Conservation (phyloP, 2,329 filamentous ascomycete genomes). For the Apiospora marii region DNA sequence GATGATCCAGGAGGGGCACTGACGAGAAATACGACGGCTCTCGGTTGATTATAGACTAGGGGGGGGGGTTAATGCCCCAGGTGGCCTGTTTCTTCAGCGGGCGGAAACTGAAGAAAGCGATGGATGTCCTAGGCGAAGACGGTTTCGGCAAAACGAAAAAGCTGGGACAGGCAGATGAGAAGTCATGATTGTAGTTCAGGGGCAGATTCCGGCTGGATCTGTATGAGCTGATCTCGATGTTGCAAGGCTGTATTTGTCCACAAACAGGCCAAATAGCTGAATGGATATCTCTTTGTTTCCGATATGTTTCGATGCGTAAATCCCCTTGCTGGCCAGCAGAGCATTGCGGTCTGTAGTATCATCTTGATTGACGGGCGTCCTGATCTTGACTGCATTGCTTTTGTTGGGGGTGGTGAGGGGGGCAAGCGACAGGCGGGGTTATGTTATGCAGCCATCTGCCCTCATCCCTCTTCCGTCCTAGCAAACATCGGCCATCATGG, state of each 20-base stretch:
- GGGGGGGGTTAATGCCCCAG: slow-evolving; percentile 9
- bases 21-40: slow-evolving; percentile 46
- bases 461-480: not conserved
- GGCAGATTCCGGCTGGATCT: slow-evolving; percentile 9
- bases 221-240: slow-evolving; percentile 2
- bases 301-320: not conserved
- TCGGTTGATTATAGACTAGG: slow-evolving; percentile 21
- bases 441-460: not conserved
- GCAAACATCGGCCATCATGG: not conserved
- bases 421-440: not conserved
- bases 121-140: not conserved
- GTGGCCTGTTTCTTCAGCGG: slow-evolving; percentile 11
- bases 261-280: slow-evolving; percentile 16
- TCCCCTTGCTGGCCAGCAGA: not conserved
- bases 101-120: slow-evolving; percentile 7
- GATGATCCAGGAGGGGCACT: slow-evolving; percentile 14
- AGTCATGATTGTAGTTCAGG: not conserved
- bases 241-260: not conserved
- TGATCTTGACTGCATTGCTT: not conserved
- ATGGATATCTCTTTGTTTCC: slow-evolving; percentile 25
- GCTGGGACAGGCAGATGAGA: not conserved
- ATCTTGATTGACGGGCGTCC: not conserved
- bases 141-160: not conserved
- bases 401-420: not conserved
- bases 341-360: not conserved